Evolutionary conservation across 768 basidiomycete species (phyloP), one percentile per base, ranked within the genome.

Genomic region (Amanita pseudoporphyria): DNA sequence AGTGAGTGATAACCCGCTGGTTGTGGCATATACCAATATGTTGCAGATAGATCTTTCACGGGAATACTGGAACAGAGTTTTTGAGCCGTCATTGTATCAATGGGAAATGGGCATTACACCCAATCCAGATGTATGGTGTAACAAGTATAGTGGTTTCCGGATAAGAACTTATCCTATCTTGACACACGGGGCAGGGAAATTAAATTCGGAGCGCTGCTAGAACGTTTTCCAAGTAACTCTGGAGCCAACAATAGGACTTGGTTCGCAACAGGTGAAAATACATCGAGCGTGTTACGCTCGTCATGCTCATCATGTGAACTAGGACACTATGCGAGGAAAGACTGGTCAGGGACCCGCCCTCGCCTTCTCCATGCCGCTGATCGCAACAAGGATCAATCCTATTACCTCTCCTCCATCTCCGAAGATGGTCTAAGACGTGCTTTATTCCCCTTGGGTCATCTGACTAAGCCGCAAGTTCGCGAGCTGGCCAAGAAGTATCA

Each of bases 121-220:
- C 0, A 97, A 96, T 65, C 92, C 94, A 0, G 94, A 97, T 60
- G 81, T 97, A 1, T 81, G 79, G 74, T 97, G 94, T 61, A 98
- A 98, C 67, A 79, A 69, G 90, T 87, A 44, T 46, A 67, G 52
- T 51, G 18, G 46, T 10, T 24, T 26, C 12, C 16, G 21, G 30
- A 22, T 14, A 28, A 7, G 26, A 7, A 28, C 26, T 24, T 30
- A 36, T 33, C 22, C 6, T 33, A 38, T 45, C 9, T 10, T 46
- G 21, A 41, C 41, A 24, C 24, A 9, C 10, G 21, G 14, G 4
- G 3, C 52, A 93, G 89, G 60, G 87, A 92, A 63, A 86, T 95
- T 56, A 95, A 96, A 62, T 97, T 95, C 53, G 89, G 88, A 5
- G 87, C 86, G 0, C 69, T 97, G 16, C 65, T 93, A 26, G 78